Conservation (phyloP, 352 stramenopile genomes). For the Pseudoperonospora humuli region DNA sequence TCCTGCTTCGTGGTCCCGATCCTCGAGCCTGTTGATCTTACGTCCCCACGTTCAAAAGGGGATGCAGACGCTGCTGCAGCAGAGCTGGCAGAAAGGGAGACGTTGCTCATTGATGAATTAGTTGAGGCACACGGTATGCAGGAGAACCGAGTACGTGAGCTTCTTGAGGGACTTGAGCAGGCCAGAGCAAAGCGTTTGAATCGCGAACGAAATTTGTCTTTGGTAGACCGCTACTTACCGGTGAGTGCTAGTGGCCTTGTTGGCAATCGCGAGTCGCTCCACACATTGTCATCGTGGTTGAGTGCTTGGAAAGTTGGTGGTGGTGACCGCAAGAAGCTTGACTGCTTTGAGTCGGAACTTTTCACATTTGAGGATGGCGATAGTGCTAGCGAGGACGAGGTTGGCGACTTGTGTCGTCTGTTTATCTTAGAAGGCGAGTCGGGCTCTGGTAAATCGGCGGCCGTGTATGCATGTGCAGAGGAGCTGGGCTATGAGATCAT, state of each 20-base stretch:
- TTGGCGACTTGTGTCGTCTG: slow-evolving; percentile 49
- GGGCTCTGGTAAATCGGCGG: slow-evolving; percentile 67
- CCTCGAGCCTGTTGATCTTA: slow-evolving; percentile 17
- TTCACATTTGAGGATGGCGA: slow-evolving; percentile 58
- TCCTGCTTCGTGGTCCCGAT: slow-evolving; percentile 5
- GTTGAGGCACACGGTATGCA: slow-evolving; percentile 39
- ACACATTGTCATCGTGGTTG: slow-evolving; percentile 65
- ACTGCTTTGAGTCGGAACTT: slow-evolving; percentile 55
- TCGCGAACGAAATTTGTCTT: slow-evolving; percentile 45
- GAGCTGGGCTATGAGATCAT: slow-evolving; percentile 80
- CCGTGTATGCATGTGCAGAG: slow-evolving; percentile 70
- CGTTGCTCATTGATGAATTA: slow-evolving; percentile 43
- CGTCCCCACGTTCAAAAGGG: slow-evolving; percentile 5
- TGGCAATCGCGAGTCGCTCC: slow-evolving; percentile 54
- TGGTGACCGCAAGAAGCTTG: slow-evolving; percentile 30
- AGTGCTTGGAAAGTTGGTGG: slow-evolving; percentile 61
- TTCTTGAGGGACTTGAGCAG: slow-evolving; percentile 35
- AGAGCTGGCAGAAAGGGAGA: slow-evolving; percentile 20
- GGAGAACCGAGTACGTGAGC: slow-evolving; percentile 50
- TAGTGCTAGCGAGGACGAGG: slow-evolving; percentile 47
- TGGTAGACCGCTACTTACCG: slow-evolving; percentile 62
- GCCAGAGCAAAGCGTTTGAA: slow-evolving; percentile 37
- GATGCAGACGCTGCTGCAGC: slow-evolving; percentile 2
- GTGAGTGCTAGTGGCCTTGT: slow-evolving; percentile 51
- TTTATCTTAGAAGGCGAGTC: slow-evolving; percentile 72